A percentile compares a stretch with the other conserved stretches of the same genome.
phyloP scores from a whole-genome alignment of 805 yeast genomes.

The Ogataea parapolymorpha region DNA sequence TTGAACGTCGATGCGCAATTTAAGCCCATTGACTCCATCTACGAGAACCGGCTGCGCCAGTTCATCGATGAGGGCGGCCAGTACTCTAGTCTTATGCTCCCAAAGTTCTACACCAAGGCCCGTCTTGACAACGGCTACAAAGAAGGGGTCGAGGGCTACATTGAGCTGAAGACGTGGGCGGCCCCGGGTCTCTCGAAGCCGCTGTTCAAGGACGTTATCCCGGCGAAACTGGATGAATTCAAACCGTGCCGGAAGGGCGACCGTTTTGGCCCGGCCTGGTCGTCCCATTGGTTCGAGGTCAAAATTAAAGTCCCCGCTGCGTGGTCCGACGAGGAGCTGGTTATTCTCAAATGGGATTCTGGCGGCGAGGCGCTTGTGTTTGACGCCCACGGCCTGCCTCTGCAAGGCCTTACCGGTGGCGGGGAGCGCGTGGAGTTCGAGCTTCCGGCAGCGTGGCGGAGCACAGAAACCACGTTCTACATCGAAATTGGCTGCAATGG shows the following conservation, averaged over 20 bases:
- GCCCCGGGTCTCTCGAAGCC: slow-evolving; percentile 74
- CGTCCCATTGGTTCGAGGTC: slow-evolving; percentile 89
- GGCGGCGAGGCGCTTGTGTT: slow-evolving; percentile 83
- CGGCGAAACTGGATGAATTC: slow-evolving; percentile 45
- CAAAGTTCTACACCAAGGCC: slow-evolving; percentile 70
- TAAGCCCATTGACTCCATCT: slow-evolving; percentile 73
- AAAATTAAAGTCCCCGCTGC: slow-evolving; percentile 58
- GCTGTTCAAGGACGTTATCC: slow-evolving; percentile 55
- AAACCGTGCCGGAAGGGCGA: slow-evolving; percentile 65
- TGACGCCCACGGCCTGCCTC: slow-evolving; percentile 59
- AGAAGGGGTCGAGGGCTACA: slow-evolving; percentile 36
- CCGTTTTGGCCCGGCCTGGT: slow-evolving; percentile 92
- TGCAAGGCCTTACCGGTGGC: slow-evolving; percentile 85
- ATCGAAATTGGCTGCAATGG: slow-evolving; percentile 92
- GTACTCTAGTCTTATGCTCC: slow-evolving; percentile 67
- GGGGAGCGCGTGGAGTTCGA: slow-evolving; percentile 75
- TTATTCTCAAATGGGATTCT: slow-evolving; percentile 80
- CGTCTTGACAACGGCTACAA: slow-evolving; percentile 44
- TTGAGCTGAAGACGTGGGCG: slow-evolving; percentile 62
- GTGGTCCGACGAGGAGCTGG: slow-evolving; percentile 52
- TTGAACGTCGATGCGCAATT: slow-evolving; percentile 57
- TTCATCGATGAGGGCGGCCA: slow-evolving; percentile 74
- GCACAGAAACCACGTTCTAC: slow-evolving; percentile 62
- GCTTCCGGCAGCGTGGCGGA: slow-evolving; percentile 55
- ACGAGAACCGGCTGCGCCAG: slow-evolving; percentile 69